Evolutionary conservation across 805 yeast species (phyloP).

Genomic region (Metschnikowia kofuensis): DNA sequence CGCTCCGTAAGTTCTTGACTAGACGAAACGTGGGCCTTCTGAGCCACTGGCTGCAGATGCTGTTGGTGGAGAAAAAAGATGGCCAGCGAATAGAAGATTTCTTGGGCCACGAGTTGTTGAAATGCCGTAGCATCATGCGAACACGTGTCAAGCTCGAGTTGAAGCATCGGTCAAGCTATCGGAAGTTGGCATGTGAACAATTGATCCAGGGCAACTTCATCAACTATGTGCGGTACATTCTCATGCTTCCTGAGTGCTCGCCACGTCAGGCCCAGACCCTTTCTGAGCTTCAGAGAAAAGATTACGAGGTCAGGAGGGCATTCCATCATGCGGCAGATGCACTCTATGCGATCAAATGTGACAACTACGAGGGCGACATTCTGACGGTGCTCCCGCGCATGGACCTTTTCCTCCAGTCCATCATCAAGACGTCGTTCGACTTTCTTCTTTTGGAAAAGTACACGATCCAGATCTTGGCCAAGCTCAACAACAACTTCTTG

Average conservation of each 20-base stretch:
- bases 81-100: conserved; percentile 24
- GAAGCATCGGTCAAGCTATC: conserved; percentile 1
- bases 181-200: conserved; percentile 25
- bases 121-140: conserved; percentile 24
- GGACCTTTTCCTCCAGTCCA: conserved; percentile 26
- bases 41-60: conserved; percentile 2
- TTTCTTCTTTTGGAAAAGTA: conserved; percentile 39
- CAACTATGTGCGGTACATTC: conserved; percentile 34
- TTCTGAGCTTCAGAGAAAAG: conserved; percentile 22
- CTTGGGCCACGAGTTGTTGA: conserved; percentile 29
- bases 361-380: conserved; percentile 26
- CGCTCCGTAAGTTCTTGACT: conserved; percentile 27
- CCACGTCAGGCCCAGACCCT: conserved; percentile 15
- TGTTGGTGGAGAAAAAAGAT: conserved; percentile 5
- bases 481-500: conserved; percentile 31
- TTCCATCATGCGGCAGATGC: conserved; percentile 27
- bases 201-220: conserved; percentile 37
- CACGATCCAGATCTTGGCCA: conserved; percentile 34
- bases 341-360: conserved; percentile 25
- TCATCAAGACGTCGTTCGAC: conserved; percentile 37
- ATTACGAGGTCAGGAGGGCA: conserved; percentile 27
- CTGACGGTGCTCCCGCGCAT: conserved; percentile 13
- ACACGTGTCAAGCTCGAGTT: conserved; percentile 3
- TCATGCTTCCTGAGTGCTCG: conserved; percentile 27
- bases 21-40: conserved; percentile 6